Conservation (phyloP, 371 early-diverging fungal species). For the Zychaea mexicana region DNA sequence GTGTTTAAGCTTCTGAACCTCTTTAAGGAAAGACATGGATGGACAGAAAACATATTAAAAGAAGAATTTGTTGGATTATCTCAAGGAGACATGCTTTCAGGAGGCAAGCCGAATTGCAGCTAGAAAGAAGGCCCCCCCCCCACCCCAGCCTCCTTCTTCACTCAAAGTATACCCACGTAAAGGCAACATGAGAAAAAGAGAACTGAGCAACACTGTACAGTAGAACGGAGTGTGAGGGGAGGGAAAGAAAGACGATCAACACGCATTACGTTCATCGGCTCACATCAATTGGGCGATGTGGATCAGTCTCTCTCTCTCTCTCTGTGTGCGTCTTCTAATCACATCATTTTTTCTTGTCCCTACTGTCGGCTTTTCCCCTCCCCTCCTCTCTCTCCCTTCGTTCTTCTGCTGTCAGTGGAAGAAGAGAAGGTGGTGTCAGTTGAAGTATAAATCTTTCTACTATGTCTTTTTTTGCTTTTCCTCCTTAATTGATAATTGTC, state of each 20-base stretch:
- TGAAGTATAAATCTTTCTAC: not conserved
- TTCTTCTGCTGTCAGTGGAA: not conserved
- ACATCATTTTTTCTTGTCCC: not conserved
- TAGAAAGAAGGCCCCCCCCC: too few species aligned
- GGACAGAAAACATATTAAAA: conserved; percentile 2
- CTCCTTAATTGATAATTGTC: not conserved
- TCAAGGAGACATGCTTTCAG: not conserved
- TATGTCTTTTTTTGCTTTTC: not conserved
- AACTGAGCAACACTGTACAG: not conserved
- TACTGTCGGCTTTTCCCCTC: not conserved
- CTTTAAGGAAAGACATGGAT: not conserved
- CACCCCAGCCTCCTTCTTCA: not conserved
- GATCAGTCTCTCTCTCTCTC: too few species aligned
- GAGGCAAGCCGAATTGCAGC: too few species aligned
- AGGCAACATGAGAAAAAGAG: not conserved
- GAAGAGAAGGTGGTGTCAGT: not conserved
- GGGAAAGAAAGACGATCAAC: too few species aligned
- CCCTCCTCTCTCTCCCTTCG: not conserved
- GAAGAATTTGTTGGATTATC: not conserved
- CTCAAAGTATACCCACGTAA: not conserved
- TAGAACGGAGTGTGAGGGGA: not conserved
- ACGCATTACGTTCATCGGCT: too few species aligned
- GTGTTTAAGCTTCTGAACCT: not conserved
- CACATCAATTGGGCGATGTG: too few species aligned
- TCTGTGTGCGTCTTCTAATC: not conserved